Percentiles rank a stretch among this genome's conserved stretches.
Evolutionary conservation across 2,329 filamentous ascomycete species (phyloP).

Genomic region (Aotearoamyces nothofagi): DNA sequence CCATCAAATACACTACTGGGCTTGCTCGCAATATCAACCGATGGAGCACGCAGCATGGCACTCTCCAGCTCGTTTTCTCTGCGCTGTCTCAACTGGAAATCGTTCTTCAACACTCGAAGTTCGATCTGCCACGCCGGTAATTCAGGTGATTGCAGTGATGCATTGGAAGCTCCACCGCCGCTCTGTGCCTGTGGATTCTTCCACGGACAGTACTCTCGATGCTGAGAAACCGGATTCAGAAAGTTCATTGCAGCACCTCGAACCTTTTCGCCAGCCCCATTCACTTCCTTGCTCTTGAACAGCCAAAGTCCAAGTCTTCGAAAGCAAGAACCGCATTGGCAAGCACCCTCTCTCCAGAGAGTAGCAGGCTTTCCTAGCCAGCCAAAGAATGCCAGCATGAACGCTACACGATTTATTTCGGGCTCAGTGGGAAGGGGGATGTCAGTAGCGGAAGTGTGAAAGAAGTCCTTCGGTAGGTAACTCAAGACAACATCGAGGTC

Average conservation of each 20-base stretch:
- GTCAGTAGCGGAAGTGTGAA: slow-evolving; percentile 19
- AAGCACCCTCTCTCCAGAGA: slow-evolving; percentile 25
- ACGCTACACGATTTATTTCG: slow-evolving; percentile 41
- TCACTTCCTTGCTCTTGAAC: slow-evolving; percentile 63
- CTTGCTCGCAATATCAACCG: background rate
- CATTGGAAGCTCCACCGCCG: slow-evolving; percentile 15
- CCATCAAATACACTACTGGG: slow-evolving; percentile 3
- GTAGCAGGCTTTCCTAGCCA: slow-evolving; percentile 43
- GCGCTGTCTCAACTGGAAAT: slow-evolving; percentile 22
- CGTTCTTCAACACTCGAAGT: slow-evolving; percentile 38
- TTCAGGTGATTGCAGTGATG: slow-evolving; percentile 20
- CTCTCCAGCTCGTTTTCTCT: slow-evolving; percentile 3
- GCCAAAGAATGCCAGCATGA: slow-evolving; percentile 56
- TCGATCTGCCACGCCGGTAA: slow-evolving; percentile 39
- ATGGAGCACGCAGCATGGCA: background rate
- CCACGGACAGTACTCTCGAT: slow-evolving; percentile 79
- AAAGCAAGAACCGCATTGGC: slow-evolving; percentile 66
- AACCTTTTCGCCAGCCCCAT: slow-evolving; percentile 33
- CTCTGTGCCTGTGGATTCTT: slow-evolving; percentile 48
- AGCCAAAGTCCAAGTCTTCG: slow-evolving; percentile 87
- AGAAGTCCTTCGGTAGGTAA: slow-evolving; percentile 39
- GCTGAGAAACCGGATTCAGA: slow-evolving; percentile 55
- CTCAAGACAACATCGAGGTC: slow-evolving; percentile 32
- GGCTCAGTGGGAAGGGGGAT: background rate
- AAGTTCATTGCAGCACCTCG: slow-evolving; percentile 44